Conservation (phyloP, 352 stramenopile genomes). For the Discostella stelligera region DNA sequence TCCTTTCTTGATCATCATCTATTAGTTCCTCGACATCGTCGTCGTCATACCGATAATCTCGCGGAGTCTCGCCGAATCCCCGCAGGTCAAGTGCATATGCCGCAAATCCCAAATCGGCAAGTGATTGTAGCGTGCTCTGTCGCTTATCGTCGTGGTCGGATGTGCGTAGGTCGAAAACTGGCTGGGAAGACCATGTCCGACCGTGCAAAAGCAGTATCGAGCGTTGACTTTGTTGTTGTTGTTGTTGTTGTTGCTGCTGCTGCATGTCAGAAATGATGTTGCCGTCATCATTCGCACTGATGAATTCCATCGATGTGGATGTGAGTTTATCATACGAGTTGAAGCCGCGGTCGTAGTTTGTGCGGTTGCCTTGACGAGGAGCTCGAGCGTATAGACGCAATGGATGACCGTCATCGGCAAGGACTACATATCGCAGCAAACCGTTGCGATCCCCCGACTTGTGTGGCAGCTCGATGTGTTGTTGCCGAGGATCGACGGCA, state of each 20-base stretch:
- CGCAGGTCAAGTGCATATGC: constrained; percentile 79
- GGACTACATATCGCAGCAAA: constrained; percentile 28
- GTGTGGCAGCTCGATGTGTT: constrained; percentile 12
- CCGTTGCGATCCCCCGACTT: constrained; percentile 39
- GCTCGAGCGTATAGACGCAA: constrained; percentile 32
- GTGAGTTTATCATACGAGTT: neutral
- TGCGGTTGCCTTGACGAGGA: neutral
- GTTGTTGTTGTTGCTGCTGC: neutral
- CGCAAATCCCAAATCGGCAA: constrained; percentile 57
- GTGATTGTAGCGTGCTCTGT: constrained; percentile 55
- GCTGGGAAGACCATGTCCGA: constrained; percentile 76
- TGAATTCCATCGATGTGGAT: neutral
- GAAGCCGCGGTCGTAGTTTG: neutral
- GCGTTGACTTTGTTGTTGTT: neutral
- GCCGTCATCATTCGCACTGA: neutral
- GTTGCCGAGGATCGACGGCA: neutral
- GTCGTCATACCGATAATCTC: constrained; percentile 35
- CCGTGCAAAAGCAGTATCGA: constrained; percentile 77
- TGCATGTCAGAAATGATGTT: neutral
- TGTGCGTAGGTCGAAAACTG: constrained; percentile 58
- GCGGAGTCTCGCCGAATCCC: constrained; percentile 77
- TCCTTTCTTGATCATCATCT: too few species aligned
- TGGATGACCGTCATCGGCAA: constrained; percentile 33
- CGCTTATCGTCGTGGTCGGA: constrained; percentile 26
- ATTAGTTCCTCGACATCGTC: neutral